Evolutionary conservation across 2,329 filamentous ascomycete species (phyloP), one percentile per base, ranked within the genome.

Genomic region (Colletotrichum sp.): DNA sequence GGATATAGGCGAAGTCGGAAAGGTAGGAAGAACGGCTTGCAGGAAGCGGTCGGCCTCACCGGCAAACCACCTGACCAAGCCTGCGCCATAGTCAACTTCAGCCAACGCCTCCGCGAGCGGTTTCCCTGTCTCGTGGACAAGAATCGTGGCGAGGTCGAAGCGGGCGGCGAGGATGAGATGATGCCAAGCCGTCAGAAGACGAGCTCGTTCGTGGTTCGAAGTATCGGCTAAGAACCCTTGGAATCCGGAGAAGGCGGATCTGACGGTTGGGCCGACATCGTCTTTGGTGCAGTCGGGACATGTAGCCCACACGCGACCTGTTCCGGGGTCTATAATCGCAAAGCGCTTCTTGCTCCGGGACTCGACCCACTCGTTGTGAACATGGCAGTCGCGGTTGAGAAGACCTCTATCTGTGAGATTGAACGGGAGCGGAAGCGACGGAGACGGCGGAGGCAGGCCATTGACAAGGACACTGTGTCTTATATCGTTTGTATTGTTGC

Each of bases 11-110:
- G 66, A 69, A 16, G 38, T 21, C 6, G 59, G 55, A 21, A 66
- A 55, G 8, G 47, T 36, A 21, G 62, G 57, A 15, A 51, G 15
- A 59, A 90, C 88, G 6, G 93, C 55, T 24, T 51, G 55, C 85
- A 79, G 92, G 31, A 87, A 78, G 65, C 81, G 80, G 72, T 87
- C 86, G 6, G 87, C 86, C 76, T 89, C 87, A 13, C 86, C 86
- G 0, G 87, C 83, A 75, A 91, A 91, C 89, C 89, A 92, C 82
- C 87, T 87, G 3, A 86, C 84, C 77, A 91, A 90, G 1, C 84
- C 83, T 0, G 85, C 78, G 3, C 87, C 88, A 74, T 91, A 91
- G 78, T 90, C 88, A 54, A 92, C 80, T 77, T 92, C 90, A 7
- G 84, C 88, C 7, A 84, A 80, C 0, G 90, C 86, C 77, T 92